Base-by-base conservation (phyloP, 768 basidiomycete species). In the Tricholomella constricta region DNA sequence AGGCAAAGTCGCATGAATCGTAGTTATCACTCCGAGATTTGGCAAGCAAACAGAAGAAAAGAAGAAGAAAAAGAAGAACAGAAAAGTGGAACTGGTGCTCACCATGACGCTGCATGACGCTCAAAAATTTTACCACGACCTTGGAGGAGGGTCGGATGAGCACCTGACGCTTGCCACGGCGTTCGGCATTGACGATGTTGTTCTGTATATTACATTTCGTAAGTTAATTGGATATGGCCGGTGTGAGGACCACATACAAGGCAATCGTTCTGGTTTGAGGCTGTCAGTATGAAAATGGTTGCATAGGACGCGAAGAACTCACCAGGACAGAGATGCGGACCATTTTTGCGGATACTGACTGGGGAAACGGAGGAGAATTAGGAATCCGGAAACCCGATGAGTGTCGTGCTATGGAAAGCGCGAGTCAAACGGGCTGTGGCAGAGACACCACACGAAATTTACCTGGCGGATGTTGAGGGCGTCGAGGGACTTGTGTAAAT, bases 101-200 rank as follows among this genome's bases (percentile, higher is more conserved):
- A 91, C 96, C 97, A 78, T 98, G 96, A 62, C 95, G 90, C 76
- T 99, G 97, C 93, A 98, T 98, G 68, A 98, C 97, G 61, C 86
- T 89, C 62, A 99, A 78, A 78, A 98, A 97, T 75, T 97, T 97
- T 62, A 99, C 88, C 59, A 98, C 85, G 71, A 99, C 97, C 78
- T 99, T 99, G 61, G 94, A 96, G 4, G 91, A 93, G 51, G 97
- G 97, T 45, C 96, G 87, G 74, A 99, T 85, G 65, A 99, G 88
- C 57, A 99, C 97, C 78, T 99, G 97, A 67, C 97, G 93, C 82
- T 99, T 99, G 68, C 97, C 97, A 69, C 94, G 91, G 71, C 94
- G 93, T 81, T 98, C 97, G 68, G 97, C 97, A 63, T 99, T 99
- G 86, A 97, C 93, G 62, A 98, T 97, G 85, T 91, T 96, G 86